Evolutionary conservation across 202 grass and related monocot species (phyloP), one percentile per base, ranked within the genome.

Genomic region (Zizania palustris): DNA sequence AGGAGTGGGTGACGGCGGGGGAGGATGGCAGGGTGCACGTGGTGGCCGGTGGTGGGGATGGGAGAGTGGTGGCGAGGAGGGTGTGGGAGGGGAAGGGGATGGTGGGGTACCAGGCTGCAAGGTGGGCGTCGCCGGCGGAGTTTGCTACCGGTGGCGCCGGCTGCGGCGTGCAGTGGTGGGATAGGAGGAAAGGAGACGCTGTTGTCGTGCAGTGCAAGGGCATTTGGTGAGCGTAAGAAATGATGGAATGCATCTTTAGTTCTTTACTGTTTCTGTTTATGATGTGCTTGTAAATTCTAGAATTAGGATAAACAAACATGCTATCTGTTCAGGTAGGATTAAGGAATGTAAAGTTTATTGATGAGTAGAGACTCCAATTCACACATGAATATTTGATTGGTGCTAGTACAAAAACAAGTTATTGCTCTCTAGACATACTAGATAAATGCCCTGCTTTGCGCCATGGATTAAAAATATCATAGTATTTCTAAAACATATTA

Each of bases 141-240:
- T 92, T 93, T 66, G 94, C 87, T 22, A 92, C 91, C 13, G 91
- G 86, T 15, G 94, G 85, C 7, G 72, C 82, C 9, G 91, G 94
- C 10, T 85, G 87, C 36, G 86, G 86, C 4, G 82, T 97, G 46
- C 94, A 93, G 72, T 97, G 94, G 91, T 97, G 91, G 91, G 94
- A 97, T 80, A 80, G 72, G 55, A 91, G 91, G 89, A 93, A 79
- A 74, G 86, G 91, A 20, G 82, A 84, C 5, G 87, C 76, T 3
- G 61, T 87, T 11, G 89, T 86, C 12, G 81, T 77, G 13, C 94
- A 93, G 45, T 93, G 84, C 73, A 90, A 80, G 69, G 87, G 88
- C 18, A 72, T 85, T 67, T 93, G 88, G 93, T 97, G 71, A 90
- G 90, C 81, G 21, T 33, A 13, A 49, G 19, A 37, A 69, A 58